phyloP scores from a whole-genome alignment of 352 stramenopile species.

The Pythium plurisporium region DNA sequence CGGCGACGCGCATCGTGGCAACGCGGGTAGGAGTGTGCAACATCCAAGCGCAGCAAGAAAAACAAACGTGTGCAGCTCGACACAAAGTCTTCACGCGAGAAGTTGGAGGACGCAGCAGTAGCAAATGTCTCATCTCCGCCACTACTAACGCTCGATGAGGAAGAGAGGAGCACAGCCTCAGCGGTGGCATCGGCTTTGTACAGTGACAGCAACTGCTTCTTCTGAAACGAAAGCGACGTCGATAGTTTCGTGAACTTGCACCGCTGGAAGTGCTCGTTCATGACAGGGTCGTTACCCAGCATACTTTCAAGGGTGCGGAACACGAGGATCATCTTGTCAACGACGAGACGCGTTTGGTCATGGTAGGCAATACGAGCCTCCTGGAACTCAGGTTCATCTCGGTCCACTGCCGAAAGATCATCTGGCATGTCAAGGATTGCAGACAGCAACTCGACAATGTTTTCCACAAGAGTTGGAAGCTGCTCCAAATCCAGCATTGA shows the following conservation, averaged over 20 bases:
- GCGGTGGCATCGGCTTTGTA: conserved; percentile 58
- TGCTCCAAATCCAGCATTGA: conserved; percentile 69
- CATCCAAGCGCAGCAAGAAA: conserved; percentile 82
- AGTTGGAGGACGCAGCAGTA: conserved; percentile 30
- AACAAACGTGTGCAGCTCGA: conserved; percentile 76
- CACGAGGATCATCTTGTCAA: conserved; percentile 68
- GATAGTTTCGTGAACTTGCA: conserved; percentile 75
- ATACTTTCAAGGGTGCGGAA: conserved; percentile 82
- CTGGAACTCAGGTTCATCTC: conserved; percentile 25
- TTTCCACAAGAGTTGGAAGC: conserved; percentile 73
- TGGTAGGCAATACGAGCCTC: conserved; percentile 52
- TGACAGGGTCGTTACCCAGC: conserved; percentile 84
- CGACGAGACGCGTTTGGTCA: conserved; percentile 69
- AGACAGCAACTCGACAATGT: conserved; percentile 76
- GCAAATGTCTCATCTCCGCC: conserved; percentile 24
- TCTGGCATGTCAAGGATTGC: conserved; percentile 84
- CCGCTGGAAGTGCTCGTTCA: conserved; percentile 75
- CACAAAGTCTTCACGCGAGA: conserved; percentile 76
- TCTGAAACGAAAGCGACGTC: conserved; percentile 70
- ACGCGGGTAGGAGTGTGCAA: conserved; percentile 70
- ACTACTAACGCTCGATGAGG: conserved; percentile 5
- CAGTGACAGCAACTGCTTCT: conserved; percentile 68
- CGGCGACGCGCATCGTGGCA: conserved; percentile 81
- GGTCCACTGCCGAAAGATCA: conserved; percentile 53
- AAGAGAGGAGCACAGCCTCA: conserved; percentile 46